Base-by-base conservation (phyloP, 2,329 filamentous ascomycete genomes). In the Trichoderma guizhouense region DNA sequence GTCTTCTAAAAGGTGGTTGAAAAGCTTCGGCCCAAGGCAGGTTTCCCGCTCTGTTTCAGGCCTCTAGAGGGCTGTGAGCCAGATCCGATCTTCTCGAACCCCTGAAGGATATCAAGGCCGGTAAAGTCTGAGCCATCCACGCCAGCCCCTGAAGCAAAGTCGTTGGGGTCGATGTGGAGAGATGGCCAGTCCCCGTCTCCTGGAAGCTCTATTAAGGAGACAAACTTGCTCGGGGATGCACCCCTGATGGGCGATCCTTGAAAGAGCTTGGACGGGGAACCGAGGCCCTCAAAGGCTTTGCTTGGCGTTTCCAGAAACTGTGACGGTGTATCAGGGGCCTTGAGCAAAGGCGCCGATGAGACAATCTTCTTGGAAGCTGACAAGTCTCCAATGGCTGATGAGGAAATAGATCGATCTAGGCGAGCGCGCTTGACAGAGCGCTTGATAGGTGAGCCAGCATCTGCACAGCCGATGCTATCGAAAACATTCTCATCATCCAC, bases 21-120 rank as follows among this genome's bases (percentile, higher is more conserved):
- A 57, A 76, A 80, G 74, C 79, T 81, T 74, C 79, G 77, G 43
- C 77, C 76, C 14, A 81, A 62, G 7, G 74, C 69, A 21, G 78
- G 79, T 55, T 80, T 81, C 61, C 69, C 76, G 71, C 69, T 64
- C 36, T 24, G 70, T 11, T 58, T 72, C 18, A 70, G 43, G 14
- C 74, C 71, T 76, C 76, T 39, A 77, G 73, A 53, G 76, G 78
- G 73, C 79, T 80, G 79, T 34, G 78, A 77, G 74, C 78, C 83
- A 60, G 84, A 83, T 61, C 92, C 92, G 78, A 94, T 94, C 82
- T 91, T 92, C 78, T 91, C 89, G 76, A 94, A 94, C 11, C 91
- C 91, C 77, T 93, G 90, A 60, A 92, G 86, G 74, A 94, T 91
- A 76, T 94, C 92, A 65, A 94, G 86, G 1, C 87, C 89, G 15